A percentile compares a stretch with the other conserved stretches of the same genome.
phyloP scores from a whole-genome alignment of 768 basidiomycete species.

The Gloeopeniophorella convolvens region DNA sequence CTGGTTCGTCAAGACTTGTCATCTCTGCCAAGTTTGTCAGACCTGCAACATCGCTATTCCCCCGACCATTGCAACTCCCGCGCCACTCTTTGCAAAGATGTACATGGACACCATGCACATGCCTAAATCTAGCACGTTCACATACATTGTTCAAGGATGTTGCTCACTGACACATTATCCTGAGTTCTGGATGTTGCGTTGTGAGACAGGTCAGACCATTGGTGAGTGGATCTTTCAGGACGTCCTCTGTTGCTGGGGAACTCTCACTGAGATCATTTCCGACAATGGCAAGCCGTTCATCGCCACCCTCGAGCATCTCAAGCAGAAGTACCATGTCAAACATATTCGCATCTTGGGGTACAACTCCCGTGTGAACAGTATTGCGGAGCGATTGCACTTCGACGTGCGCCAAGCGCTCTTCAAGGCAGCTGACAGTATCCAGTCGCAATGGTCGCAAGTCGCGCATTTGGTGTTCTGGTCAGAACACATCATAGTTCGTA shows the following conservation, averaged over 20 bases:
- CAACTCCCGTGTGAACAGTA: no score
- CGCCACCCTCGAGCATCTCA: slow-evolving; percentile 22
- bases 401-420: no score
- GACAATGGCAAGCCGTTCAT: slow-evolving; percentile 36
- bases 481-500: no score
- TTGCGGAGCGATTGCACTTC: no score
- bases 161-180: slow-evolving; percentile 31
- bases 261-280: slow-evolving; percentile 32
- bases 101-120: slow-evolving; percentile 39
- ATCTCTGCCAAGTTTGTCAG: slow-evolving; percentile 32
- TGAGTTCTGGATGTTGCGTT: slow-evolving; percentile 27
- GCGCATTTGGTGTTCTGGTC: no score
- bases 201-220: slow-evolving; percentile 26
- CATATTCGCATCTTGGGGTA: slow-evolving; percentile 37
- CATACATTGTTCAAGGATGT: slow-evolving; percentile 33
- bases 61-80: slow-evolving; percentile 16
- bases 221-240: slow-evolving; percentile 33
- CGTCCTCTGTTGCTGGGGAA: slow-evolving; percentile 35
- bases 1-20: slow-evolving; percentile 29
- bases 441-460: no score
- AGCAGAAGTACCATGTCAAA: slow-evolving; percentile 28
- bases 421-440: no score
- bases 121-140: slow-evolving; percentile 28
- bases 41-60: slow-evolving; percentile 22
- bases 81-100: slow-evolving; percentile 29